Conservation (phyloP, 225 moss, liverwort and hornwort species). For the Sphagnum tenellum region DNA sequence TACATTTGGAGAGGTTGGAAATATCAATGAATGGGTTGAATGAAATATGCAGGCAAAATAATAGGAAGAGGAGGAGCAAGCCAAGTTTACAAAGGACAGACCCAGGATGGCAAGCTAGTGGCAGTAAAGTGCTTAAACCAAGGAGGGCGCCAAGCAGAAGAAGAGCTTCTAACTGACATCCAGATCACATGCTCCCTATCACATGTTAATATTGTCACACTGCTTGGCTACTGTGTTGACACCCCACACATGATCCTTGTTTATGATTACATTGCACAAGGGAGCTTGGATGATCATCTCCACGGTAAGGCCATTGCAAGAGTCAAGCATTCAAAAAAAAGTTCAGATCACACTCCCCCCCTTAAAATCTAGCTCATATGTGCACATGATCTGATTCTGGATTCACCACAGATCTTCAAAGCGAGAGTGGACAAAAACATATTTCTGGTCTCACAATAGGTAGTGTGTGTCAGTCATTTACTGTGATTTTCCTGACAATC, state of each 20-base stretch:
- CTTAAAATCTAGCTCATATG: too few relatives aligned
- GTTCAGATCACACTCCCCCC: too few relatives aligned
- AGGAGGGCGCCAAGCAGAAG: conserved; percentile 35
- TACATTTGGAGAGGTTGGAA: too few relatives aligned
- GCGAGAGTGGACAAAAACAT: too few relatives aligned
- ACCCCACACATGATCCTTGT: conserved; percentile 37
- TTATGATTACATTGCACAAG: conserved; percentile 37
- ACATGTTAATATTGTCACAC: conserved; percentile 29
- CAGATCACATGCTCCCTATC: conserved; percentile 36
- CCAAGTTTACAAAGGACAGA: conserved; percentile 33
- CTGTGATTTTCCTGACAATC: too few relatives aligned
- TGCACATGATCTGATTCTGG: too few relatives aligned
- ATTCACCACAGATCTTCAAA: too few relatives aligned
- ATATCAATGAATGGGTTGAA: too few relatives aligned
- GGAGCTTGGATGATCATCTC: conserved; percentile 57
- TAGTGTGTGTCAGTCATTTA: too few relatives aligned
- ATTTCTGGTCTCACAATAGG: too few relatives aligned
- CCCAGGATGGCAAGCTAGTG: conserved; percentile 35
- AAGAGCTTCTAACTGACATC: conserved; percentile 44
- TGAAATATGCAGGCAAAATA: conserved; percentile 30
- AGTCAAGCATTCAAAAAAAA: too few relatives aligned
- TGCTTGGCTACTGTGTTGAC: conserved; percentile 51
- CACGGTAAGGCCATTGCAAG: conserved; percentile 18
- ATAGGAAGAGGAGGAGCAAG: conserved; percentile 60
- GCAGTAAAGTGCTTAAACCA: conserved; percentile 44